Percentiles rank a stretch among this genome's conserved stretches.
Evolutionary conservation across 2,329 filamentous ascomycete species (phyloP).

Genomic region (Colletotrichum falcatum): DNA sequence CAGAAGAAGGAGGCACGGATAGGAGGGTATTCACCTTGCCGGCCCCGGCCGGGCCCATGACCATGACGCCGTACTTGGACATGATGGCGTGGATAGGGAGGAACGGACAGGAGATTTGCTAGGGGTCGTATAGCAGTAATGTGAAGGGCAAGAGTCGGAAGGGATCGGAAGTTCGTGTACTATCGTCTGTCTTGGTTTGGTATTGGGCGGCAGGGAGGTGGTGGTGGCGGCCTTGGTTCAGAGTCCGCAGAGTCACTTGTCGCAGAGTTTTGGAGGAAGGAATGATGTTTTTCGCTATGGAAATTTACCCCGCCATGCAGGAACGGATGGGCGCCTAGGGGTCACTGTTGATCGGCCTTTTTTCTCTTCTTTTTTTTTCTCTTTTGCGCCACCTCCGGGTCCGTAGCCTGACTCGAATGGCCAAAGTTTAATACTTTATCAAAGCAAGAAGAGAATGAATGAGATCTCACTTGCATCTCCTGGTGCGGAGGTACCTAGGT

Average conservation of each 20-base stretch:
- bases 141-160: constrained; percentile 18
- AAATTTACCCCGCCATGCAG: constrained; percentile 42
- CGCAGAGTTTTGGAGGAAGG: constrained; percentile 19
- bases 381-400: constrained; percentile 15
- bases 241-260: constrained; percentile 15
- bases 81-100: constrained; percentile 59
- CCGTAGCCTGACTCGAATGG: background rate
- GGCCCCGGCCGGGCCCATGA: constrained; percentile 96
- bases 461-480: background rate
- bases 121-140: constrained; percentile 10
- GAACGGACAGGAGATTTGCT: background rate
- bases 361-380: background rate
- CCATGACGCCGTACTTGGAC: constrained; percentile 94
- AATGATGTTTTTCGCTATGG: constrained; percentile 27
- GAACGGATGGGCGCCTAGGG: constrained; percentile 35
- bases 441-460: background rate
- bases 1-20: background rate
- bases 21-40: constrained; percentile 74
- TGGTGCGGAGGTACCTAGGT: background rate
- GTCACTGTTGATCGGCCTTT: constrained; percentile 34
- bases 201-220: background rate
- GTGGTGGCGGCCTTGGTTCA: background rate
- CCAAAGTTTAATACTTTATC: background rate
- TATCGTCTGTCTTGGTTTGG: background rate
- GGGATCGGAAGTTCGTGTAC: background rate